Conservation (phyloP, 164 flowering plant genomes). For the Magnolia changhungtana region DNA sequence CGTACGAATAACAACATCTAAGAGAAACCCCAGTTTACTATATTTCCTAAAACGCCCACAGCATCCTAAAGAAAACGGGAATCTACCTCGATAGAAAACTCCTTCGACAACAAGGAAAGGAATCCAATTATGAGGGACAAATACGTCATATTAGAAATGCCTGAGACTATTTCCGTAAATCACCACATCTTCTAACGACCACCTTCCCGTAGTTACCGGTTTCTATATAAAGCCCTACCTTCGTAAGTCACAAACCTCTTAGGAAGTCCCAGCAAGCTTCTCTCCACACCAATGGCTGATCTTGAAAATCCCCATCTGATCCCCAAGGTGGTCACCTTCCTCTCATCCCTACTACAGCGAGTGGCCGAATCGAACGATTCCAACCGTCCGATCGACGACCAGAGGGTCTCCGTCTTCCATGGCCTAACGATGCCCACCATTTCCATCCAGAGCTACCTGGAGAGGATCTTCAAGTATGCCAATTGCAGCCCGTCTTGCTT, state of each 20-base stretch:
- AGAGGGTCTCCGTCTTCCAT: conserved; percentile 49
- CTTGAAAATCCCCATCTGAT: conserved; percentile 15
- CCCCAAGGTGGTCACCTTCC: conserved; percentile 31
- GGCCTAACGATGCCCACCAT: conserved; percentile 49
- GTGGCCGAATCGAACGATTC: conserved; percentile 38
- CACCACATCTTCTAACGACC: conserved; percentile 5
- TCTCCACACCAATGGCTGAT: conserved; percentile 20
- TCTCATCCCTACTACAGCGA: conserved; percentile 38
- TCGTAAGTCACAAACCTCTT: neutral
- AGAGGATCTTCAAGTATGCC: conserved; percentile 65
- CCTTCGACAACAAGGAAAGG: neutral
- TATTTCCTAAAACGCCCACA: neutral
- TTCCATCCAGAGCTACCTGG: conserved; percentile 47
- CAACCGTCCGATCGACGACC: neutral
- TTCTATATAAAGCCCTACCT: neutral
- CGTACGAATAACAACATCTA: too few species aligned
- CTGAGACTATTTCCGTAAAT: conserved; percentile 10
- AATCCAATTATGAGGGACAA: neutral
- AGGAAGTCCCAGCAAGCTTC: conserved; percentile 6
- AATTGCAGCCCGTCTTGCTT: conserved; percentile 67
- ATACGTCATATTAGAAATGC: neutral
- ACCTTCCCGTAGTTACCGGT: conserved; percentile 2
- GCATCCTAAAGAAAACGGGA: neutral
- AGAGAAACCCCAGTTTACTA: too few species aligned
- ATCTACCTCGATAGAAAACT: neutral